These are phyloP conservation scores for Sporothrix humicola DNA, from an alignment of 2,329 filamentous ascomycete genomes.

Conservation along the genomic window DNA sequence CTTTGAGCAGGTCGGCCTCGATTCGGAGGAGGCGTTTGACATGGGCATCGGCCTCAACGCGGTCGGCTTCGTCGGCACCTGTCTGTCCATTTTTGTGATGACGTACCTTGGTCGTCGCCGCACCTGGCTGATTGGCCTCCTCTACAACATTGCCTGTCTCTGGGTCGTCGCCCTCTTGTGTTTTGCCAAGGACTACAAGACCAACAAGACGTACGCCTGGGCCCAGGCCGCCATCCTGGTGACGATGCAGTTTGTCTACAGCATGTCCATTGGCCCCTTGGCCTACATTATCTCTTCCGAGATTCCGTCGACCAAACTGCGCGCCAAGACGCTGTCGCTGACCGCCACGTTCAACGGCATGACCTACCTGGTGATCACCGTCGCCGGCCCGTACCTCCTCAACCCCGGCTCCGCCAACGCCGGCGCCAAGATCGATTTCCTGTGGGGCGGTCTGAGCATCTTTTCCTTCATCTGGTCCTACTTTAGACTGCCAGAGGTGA, in stretches of 20 bases:
- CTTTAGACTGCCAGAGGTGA: slow-evolving; percentile 28
- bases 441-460: slow-evolving; percentile 25
- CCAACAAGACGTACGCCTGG: slow-evolving; percentile 27
- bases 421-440: slow-evolving; percentile 29
- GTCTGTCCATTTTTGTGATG: slow-evolving; percentile 23
- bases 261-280: slow-evolving; percentile 27
- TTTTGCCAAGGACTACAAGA: slow-evolving; percentile 27
- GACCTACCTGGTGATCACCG: neutral
- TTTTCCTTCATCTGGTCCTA: slow-evolving; percentile 27
- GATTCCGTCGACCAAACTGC: slow-evolving; percentile 29
- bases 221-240: slow-evolving; percentile 27
- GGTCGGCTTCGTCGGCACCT: slow-evolving; percentile 31
- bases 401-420: slow-evolving; percentile 27
- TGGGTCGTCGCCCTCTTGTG: slow-evolving; percentile 31
- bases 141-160: slow-evolving; percentile 27
- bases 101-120: slow-evolving; percentile 30
- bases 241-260: slow-evolving; percentile 26
- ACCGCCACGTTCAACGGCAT: slow-evolving; percentile 20
- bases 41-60: slow-evolving; percentile 35
- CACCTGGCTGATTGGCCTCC: slow-evolving; percentile 25
- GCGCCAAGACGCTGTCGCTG: slow-evolving; percentile 31
- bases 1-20: slow-evolving; percentile 38
- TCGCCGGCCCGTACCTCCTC: slow-evolving; percentile 28
- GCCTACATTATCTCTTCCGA: slow-evolving; percentile 27
- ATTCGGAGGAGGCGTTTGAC: slow-evolving; percentile 36